Percentiles rank a stretch among this genome's conserved stretches.
Evolutionary conservation across 106 monocot genomes (phyloP).

Genomic region (Triglochin maritima): DNA sequence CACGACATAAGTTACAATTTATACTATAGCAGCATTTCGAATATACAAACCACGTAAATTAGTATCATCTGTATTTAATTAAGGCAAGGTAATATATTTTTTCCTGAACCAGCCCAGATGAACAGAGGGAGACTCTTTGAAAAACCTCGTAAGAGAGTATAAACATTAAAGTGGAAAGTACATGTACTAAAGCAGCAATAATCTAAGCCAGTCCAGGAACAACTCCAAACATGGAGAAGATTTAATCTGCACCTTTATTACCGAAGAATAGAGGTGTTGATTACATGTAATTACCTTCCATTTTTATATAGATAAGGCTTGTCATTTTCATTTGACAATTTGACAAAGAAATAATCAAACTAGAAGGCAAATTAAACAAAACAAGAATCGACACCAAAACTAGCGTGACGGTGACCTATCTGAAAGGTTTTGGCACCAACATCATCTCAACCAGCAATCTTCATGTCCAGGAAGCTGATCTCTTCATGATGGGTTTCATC

Average conservation of each 20-base stretch:
- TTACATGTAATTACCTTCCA: neutral
- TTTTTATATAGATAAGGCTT: neutral
- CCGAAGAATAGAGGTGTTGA: neutral
- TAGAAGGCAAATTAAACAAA: no score
- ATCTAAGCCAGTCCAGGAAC: conserved; percentile 5
- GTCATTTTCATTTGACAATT: neutral
- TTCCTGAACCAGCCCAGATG: neutral
- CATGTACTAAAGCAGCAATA: neutral
- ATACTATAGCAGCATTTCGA: neutral
- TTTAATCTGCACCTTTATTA: neutral
- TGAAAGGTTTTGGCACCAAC: no score
- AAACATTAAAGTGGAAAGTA: neutral
- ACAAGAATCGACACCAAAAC: no score
- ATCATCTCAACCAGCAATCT: no score
- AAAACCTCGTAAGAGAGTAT: neutral
- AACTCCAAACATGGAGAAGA: neutral
- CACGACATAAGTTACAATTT: no score
- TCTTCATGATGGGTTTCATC: conserved; percentile 56
- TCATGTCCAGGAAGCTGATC: conserved; percentile 56
- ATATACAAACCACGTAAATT: neutral
- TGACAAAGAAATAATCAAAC: no score
- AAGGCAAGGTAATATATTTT: neutral
- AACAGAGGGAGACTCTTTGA: neutral
- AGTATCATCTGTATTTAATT: neutral
- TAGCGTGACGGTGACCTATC: no score